Conservation (phyloP, 106 monocot species). For the Dioscorea zingiberensis region DNA sequence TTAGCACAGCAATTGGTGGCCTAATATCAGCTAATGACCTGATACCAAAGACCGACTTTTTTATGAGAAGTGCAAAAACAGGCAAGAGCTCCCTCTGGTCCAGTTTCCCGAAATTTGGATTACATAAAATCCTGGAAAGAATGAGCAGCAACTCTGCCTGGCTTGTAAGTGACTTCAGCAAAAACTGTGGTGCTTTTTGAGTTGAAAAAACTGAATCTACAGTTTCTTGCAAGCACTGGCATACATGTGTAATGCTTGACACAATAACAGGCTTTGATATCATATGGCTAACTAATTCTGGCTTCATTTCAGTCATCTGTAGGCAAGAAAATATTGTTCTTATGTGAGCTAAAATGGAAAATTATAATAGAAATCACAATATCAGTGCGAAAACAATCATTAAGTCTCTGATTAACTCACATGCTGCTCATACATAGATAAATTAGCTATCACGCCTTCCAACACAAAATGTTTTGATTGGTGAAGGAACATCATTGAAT, state of each 20-base stretch:
- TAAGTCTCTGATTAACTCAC: too few species aligned
- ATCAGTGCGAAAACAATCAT: not conserved
- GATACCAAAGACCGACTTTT: slow-evolving; percentile 37
- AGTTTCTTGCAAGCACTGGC: slow-evolving; percentile 36
- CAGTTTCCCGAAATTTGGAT: slow-evolving; percentile 2
- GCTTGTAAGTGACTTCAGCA: slow-evolving; percentile 26
- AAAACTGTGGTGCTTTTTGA: slow-evolving; percentile 12
- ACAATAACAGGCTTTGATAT: slow-evolving; percentile 27
- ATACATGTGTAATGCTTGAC: slow-evolving; percentile 37
- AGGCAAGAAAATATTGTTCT: slow-evolving; percentile 5
- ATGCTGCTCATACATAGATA: slow-evolving; percentile 36
- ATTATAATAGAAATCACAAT: not conserved
- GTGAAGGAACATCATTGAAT: slow-evolving; percentile 36
- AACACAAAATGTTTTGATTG: slow-evolving; percentile 48
- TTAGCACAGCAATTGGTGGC: slow-evolving; percentile 16
- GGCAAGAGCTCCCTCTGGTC: slow-evolving; percentile 21
- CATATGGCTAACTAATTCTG: not conserved
- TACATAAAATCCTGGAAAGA: slow-evolving; percentile 40
- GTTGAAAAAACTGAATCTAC: slow-evolving; percentile 21
- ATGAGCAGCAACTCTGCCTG: slow-evolving; percentile 60
- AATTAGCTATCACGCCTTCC: slow-evolving; percentile 40
- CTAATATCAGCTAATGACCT: slow-evolving; percentile 35
- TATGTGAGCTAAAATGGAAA: not conserved
- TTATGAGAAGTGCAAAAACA: slow-evolving; percentile 34
- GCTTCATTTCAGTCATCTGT: slow-evolving; percentile 25